These are phyloP conservation scores for Myxozyma lipomycoides DNA, from an alignment of 805 yeast species.

Conservation along the genomic window DNA sequence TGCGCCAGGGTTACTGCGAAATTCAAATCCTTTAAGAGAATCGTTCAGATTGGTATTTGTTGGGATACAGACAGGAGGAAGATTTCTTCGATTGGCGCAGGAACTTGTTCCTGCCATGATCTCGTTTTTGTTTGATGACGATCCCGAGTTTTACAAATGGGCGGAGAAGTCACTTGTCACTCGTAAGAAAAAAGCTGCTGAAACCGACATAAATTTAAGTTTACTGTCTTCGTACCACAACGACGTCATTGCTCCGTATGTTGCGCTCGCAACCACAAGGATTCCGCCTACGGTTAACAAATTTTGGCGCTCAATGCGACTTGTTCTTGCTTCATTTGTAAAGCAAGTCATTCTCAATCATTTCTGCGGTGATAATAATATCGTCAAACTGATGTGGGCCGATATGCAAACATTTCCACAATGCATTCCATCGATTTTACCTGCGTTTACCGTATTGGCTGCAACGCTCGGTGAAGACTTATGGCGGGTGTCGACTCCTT, in stretches of 20 bases:
- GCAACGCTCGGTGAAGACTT: constrained; percentile 43
- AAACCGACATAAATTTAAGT: constrained; percentile 22
- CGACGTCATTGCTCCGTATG: constrained; percentile 9
- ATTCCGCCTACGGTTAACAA: constrained; percentile 1
- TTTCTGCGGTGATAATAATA: constrained; percentile 25
- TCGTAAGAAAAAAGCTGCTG: constrained; percentile 7
- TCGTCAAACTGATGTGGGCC: constrained; percentile 35
- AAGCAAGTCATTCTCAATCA: constrained; percentile 15
- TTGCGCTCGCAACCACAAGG: not conserved
- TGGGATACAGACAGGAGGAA: constrained; percentile 30
- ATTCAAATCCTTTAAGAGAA: constrained; percentile 8
- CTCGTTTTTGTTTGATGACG: constrained; percentile 22
- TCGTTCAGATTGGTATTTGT: constrained; percentile 21
- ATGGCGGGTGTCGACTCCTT: constrained; percentile 57
- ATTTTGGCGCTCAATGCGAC: constrained; percentile 22
- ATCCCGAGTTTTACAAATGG: constrained; percentile 24
- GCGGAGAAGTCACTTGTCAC: constrained; percentile 26
- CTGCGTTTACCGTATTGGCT: constrained; percentile 48
- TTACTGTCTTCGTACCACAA: constrained; percentile 11
- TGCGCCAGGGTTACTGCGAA: constrained; percentile 22
- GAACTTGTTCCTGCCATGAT: constrained; percentile 31
- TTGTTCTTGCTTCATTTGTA: constrained; percentile 4
- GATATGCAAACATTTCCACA: constrained; percentile 36
- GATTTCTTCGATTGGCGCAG: constrained; percentile 27
- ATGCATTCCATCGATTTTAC: constrained; percentile 53